These are phyloP conservation scores for Podaxis sp. DNA, from an alignment of 768 basidiomycete genomes.

Conservation along the genomic window DNA sequence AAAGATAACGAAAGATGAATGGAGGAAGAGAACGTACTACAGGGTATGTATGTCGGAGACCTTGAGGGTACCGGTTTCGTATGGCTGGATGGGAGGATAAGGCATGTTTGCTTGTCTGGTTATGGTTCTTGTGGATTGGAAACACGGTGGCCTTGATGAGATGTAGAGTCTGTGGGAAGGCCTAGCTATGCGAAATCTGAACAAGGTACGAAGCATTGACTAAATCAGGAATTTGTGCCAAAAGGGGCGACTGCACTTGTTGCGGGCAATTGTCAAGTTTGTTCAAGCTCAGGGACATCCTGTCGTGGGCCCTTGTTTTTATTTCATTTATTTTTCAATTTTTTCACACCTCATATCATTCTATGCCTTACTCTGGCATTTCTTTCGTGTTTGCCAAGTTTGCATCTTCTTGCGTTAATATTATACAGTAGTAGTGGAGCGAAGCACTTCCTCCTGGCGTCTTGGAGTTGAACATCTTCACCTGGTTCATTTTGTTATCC, in stretches of 20 bases:
- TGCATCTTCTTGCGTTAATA: not conserved
- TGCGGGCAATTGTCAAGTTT: too few relatives aligned
- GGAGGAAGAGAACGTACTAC: constrained; percentile 46
- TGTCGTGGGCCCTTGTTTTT: too few relatives aligned
- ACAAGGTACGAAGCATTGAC: not conserved
- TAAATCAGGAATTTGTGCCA: not conserved
- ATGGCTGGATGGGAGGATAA: constrained; percentile 73
- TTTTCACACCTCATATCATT: too few relatives aligned
- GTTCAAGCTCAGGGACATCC: too few relatives aligned
- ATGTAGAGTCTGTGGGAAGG: not conserved
- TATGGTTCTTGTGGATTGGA: not conserved
- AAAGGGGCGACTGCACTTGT: not conserved
- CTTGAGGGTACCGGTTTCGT: constrained; percentile 61
- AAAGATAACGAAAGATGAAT: not conserved
- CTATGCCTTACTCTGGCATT: not conserved
- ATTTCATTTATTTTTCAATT: too few relatives aligned
- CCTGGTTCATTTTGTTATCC: too few relatives aligned
- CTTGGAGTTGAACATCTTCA: too few relatives aligned
- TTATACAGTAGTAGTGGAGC: too few relatives aligned
- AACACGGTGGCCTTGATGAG: not conserved
- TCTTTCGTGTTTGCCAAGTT: not conserved
- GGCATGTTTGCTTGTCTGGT: constrained; percentile 25
- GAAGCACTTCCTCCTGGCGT: too few relatives aligned
- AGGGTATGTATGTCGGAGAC: constrained; percentile 76
- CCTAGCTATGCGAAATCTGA: not conserved